Evolutionary conservation across 768 basidiomycete species (phyloP).

Genomic region (Trametes villosa): DNA sequence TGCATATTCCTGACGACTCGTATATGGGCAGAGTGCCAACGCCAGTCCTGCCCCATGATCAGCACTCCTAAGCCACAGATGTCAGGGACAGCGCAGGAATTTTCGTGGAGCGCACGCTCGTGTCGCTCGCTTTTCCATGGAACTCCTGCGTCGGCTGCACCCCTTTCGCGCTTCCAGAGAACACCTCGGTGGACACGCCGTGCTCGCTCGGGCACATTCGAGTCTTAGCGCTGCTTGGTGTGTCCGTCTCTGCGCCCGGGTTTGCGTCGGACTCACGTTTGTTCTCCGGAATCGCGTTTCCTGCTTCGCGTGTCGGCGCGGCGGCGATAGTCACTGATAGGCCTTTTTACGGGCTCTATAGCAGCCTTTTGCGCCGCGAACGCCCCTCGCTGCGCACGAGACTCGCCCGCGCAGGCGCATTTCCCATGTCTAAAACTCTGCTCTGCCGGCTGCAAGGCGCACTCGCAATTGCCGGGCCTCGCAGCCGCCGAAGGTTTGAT

Average conservation of each 20-base stretch:
- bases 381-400: neutral
- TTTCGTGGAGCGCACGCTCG: too few species aligned
- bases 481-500: neutral
- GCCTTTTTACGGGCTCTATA: neutral
- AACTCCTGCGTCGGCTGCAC: too few species aligned
- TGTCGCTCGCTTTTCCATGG: too few species aligned
- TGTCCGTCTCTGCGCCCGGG: neutral
- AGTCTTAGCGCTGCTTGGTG: neutral
- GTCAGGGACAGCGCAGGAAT: neutral
- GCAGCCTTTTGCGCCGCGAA: neutral
- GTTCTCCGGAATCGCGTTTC: neutral
- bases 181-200: too few species aligned
- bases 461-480: neutral
- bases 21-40: neutral
- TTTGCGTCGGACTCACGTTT: neutral
- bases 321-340: slow-evolving; percentile 2
- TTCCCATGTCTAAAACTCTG: slow-evolving; percentile 13
- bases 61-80: too few species aligned
- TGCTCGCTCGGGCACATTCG: too few species aligned
- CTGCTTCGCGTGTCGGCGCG: neutral
- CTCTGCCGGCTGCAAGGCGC: neutral
- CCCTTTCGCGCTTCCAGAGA: too few species aligned
- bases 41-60: neutral
- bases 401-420: neutral
- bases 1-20: neutral